Percentiles rank a stretch among this genome's conserved stretches.
These are phyloP conservation scores for Prunus campanulata DNA, from an alignment of 306 rosid species.

Conservation along the genomic window DNA sequence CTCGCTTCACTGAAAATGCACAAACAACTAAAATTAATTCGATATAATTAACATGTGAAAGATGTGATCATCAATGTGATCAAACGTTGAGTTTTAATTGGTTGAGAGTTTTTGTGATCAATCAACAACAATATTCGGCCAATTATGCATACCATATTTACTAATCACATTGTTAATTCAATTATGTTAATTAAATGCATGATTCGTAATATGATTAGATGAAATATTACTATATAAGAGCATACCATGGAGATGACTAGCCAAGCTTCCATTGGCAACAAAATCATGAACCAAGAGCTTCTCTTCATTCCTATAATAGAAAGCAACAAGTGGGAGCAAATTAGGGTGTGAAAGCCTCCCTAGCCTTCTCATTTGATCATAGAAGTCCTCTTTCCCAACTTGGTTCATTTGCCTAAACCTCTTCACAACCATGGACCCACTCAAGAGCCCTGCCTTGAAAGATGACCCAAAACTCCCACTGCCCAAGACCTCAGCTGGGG, in stretches of 20 bases:
- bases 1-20: constrained; percentile 39
- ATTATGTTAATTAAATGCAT: too few relatives aligned
- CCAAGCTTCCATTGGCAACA: constrained; percentile 43
- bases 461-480: constrained; percentile 84
- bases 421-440: constrained; percentile 75
- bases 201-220: neutral
- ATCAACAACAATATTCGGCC: too few relatives aligned
- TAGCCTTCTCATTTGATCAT: constrained; percentile 62
- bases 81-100: neutral
- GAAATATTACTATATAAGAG: neutral
- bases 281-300: constrained; percentile 43
- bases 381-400: constrained; percentile 54
- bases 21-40: neutral
- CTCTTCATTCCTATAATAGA: constrained; percentile 37
- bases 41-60: neutral
- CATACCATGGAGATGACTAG: constrained; percentile 40
- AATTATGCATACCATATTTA: neutral
- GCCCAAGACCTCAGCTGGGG: constrained; percentile 80
- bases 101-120: neutral
- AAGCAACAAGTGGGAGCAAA: constrained; percentile 41
- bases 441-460: constrained; percentile 59
- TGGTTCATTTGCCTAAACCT: constrained; percentile 71
- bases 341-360: constrained; percentile 43
- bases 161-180: neutral
- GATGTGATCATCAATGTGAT: neutral